Evolutionary conservation across 768 basidiomycete species (phyloP), one percentile per base, ranked within the genome.

Genomic region (Cystofilobasidium ferigula): DNA sequence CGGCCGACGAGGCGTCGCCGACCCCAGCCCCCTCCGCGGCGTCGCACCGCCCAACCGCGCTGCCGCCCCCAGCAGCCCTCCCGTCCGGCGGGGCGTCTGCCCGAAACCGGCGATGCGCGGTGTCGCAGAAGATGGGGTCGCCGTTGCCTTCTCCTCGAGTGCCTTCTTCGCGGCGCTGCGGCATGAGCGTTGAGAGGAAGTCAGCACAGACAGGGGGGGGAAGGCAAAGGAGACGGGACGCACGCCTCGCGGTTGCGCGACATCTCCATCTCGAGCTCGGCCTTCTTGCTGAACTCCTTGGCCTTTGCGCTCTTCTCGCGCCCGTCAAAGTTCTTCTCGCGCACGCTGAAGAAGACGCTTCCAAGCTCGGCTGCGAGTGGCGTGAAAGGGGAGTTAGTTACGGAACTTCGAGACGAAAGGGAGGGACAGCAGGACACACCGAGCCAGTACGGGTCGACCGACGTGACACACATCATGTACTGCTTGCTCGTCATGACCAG

Each of bases 381-480:
- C 38, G 64, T 22, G 13, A 10, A 26, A 24, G 45, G 18, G 24
- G 22, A 22, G 35, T 1, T 13, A 48, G 35, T 16, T 1, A 28
- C 14, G 24, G 14, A 12, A 51, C 43, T 71, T 71, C 26, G 3
- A 20, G n/a, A 18, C 13, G 32, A 26, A 36, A 8, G 30, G 18
- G 42, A 34, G 32, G 53, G 71, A 69, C 18, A 18, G 35, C 64
- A 48, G 68, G 53, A 69, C 81, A 74, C 77, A 89, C 91, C 92
- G 40, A 98, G 82, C 95, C 95, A 99, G 77, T 92, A 92, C 3
- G 95, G 86, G 73, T 98, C 92, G 69, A 98, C 88, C 0, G 94
- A 85, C 2, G 95, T 97, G n/a, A 99, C 95, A 75, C 92, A 91
- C 22, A 93, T 94, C 93, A 97, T 95, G 78, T 99, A 99, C 69